These are phyloP conservation scores for Talaromyces sp. DNA, from an alignment of 2,329 filamentous ascomycete species.

Conservation along the genomic window DNA sequence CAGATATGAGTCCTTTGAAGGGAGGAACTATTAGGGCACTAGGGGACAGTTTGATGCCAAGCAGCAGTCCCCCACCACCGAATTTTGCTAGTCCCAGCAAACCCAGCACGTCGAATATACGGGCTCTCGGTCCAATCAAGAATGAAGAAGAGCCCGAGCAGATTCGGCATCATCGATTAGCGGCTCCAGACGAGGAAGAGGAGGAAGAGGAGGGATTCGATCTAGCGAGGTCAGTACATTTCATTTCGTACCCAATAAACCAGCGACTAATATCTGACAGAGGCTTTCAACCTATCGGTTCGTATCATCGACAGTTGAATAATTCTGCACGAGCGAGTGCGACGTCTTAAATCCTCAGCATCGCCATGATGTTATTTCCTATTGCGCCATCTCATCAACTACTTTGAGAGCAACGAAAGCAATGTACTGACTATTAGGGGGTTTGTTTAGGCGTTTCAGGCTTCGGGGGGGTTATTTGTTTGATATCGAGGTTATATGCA, in stretches of 20 bases:
- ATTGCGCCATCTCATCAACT: not conserved
- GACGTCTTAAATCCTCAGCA: conserved; percentile 18
- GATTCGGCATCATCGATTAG: conserved; percentile 22
- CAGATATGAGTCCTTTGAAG: conserved; percentile 49
- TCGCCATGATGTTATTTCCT: not conserved
- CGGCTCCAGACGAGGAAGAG: conserved; percentile 38
- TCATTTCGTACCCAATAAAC: not conserved
- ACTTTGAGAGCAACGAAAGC: not conserved
- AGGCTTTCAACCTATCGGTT: conserved; percentile 49
- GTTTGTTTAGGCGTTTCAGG: not conserved
- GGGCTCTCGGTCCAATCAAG: conserved; percentile 31
- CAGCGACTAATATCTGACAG: conserved; percentile 24
- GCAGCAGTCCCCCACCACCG: conserved; percentile 48
- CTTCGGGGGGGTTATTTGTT: not conserved
- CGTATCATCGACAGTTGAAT: conserved; percentile 44
- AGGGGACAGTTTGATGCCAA: conserved; percentile 40
- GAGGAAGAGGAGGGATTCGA: conserved; percentile 45
- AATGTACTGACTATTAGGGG: not conserved
- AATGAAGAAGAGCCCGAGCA: conserved; percentile 28
- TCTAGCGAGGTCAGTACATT: conserved; percentile 41
- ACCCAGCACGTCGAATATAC: conserved; percentile 33
- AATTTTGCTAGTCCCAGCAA: conserved; percentile 47
- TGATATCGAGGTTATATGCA: not conserved
- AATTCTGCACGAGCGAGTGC: conserved; percentile 37
- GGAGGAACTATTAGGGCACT: conserved; percentile 32